Conservation (phyloP, 345 rosid species). For the Reutealis trisperma region DNA sequence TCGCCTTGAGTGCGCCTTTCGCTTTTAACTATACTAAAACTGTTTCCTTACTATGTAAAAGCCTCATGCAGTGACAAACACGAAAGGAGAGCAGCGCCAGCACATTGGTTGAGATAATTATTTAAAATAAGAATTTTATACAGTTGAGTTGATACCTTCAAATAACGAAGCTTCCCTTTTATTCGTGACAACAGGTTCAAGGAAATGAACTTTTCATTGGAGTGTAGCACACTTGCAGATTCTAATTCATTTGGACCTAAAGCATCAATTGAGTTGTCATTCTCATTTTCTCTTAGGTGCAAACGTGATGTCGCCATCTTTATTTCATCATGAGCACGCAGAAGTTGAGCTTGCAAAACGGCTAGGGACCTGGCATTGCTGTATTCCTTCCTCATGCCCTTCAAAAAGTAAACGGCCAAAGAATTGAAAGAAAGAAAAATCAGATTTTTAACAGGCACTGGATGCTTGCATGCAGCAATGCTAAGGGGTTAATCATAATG, state of each 20-base stretch:
- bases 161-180: constrained; percentile 87
- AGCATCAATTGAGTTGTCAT: constrained; percentile 75
- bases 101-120: background rate
- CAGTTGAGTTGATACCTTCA: constrained; percentile 56
- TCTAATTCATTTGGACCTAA: constrained; percentile 72
- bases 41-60: background rate
- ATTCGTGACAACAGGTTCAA: constrained; percentile 53
- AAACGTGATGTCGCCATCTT: constrained; percentile 91
- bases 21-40: background rate
- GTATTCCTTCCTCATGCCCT: constrained; percentile 94
- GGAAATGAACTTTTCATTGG: constrained; percentile 79
- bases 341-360: constrained; percentile 77
- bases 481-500: background rate
- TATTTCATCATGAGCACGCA: constrained; percentile 87
- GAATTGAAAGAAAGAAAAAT: constrained; percentile 15
- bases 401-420: background rate
- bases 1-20: too few species aligned
- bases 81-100: background rate
- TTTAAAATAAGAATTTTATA: background rate
- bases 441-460: constrained; percentile 24
- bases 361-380: constrained; percentile 76
- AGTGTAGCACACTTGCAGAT: constrained; percentile 66
- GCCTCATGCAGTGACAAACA: background rate
- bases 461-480: constrained; percentile 15
- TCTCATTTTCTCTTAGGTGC: constrained; percentile 71